phyloP scores from a whole-genome alignment of 2,329 filamentous ascomycete genomes.

The Hyphodiscus sp. region DNA sequence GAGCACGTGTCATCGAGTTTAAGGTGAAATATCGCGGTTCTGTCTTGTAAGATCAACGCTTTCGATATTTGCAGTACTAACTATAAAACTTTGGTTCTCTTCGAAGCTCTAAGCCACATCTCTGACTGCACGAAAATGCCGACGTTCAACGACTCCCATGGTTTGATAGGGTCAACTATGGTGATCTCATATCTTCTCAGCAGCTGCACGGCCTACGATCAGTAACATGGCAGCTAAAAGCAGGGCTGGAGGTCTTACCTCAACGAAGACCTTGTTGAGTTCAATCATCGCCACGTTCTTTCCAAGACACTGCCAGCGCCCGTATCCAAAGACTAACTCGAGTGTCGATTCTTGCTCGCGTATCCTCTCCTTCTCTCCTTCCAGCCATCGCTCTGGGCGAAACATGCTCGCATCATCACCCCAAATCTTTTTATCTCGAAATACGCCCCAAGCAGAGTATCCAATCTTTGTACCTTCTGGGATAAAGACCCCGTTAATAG shows the following conservation, averaged over 20 bases:
- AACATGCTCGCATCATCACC: constrained; percentile 36
- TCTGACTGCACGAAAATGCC: too few relatives aligned
- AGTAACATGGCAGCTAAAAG: neutral
- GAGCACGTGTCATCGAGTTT: neutral
- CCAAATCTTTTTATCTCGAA: constrained; percentile 30
- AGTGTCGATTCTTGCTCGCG: constrained; percentile 33
- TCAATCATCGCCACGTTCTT: constrained; percentile 42
- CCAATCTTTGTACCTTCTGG: constrained; percentile 24
- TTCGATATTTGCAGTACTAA: neutral
- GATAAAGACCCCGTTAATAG: constrained; percentile 11
- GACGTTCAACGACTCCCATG: neutral
- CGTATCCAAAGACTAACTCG: constrained; percentile 40
- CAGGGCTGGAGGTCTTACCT: constrained; percentile 31
- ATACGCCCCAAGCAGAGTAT: constrained; percentile 32
- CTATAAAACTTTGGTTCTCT: too few relatives aligned
- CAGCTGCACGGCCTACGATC: neutral
- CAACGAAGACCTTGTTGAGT: constrained; percentile 41
- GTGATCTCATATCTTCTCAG: constrained; percentile 1
- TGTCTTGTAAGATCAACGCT: too few relatives aligned
- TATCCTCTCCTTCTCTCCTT: neutral
- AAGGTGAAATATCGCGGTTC: neutral
- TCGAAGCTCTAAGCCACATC: too few relatives aligned
- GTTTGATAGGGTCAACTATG: neutral
- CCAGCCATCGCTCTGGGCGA: constrained; percentile 43
- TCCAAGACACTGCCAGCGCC: constrained; percentile 40